A percentile compares a stretch with the other conserved stretches of the same genome.
Evolutionary conservation across 2,329 filamentous ascomycete species (phyloP).

Genomic region (Cryphonectria carpinicola): DNA sequence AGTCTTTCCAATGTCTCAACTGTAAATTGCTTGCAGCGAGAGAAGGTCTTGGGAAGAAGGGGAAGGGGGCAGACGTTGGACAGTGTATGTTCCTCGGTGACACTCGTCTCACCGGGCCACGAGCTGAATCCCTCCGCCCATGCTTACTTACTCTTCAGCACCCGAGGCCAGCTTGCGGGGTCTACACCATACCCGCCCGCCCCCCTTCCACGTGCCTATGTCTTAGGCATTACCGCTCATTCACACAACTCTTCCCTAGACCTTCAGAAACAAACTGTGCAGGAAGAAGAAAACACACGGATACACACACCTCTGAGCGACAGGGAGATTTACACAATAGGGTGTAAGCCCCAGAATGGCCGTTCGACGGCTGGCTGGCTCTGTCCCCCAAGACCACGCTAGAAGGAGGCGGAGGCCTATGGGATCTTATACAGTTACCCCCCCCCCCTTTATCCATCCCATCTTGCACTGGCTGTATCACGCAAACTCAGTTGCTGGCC

Average conservation of each 20-base stretch:
- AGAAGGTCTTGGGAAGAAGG: neutral
- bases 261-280: conserved; percentile 4
- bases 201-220: neutral
- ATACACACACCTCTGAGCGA: neutral
- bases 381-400: neutral
- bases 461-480: neutral
- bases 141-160: conserved; percentile 20
- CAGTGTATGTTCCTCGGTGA: conserved; percentile 19
- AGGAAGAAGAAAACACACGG: neutral
- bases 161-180: conserved; percentile 18
- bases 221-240: conserved; percentile 5
- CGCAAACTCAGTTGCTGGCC: conserved; percentile 2
- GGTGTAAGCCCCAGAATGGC: neutral
- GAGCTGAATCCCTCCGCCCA: conserved; percentile 24
- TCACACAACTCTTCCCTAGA: conserved; percentile 13
- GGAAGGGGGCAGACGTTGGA: neutral
- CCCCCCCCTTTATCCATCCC: neutral
- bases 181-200: neutral
- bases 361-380: neutral
- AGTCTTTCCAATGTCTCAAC: conserved; percentile 16
- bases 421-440: neutral
- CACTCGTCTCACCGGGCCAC: conserved; percentile 22
- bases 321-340: neutral
- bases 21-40: conserved; percentile 27
- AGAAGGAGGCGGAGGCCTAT: neutral